Base-by-base conservation (phyloP, 2,329 filamentous ascomycete genomes). In the Lecanicillium sp. region DNA sequence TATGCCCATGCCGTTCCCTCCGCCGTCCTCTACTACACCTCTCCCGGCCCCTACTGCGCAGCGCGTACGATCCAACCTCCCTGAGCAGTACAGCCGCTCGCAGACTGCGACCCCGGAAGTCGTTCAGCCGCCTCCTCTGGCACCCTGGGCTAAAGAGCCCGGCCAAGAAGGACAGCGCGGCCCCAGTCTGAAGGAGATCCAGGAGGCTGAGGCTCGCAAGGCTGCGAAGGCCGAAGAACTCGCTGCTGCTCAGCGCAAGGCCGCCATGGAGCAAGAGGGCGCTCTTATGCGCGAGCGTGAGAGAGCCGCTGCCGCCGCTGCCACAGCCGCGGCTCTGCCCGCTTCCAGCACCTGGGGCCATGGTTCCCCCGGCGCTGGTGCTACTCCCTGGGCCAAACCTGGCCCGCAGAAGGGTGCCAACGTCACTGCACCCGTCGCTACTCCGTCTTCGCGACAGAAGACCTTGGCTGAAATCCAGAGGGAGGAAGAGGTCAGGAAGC, bases 391-490 rank as follows among this genome's bases (percentile, higher is more conserved):
- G 86, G 69, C 77, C 15, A 88, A 87, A 66, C 80, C 83, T 3
- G 67, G 71, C 1, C 67, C 71, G 3, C 58, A 62, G 36, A 81
- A 79, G 62, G 61, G 59, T 1, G 57, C 60, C 3, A 46, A 50
- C 9, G 40, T 57, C 11, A 45, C 50, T 12, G 44, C 37, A 3
- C 38, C 39, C 5, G 26, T 29, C 20, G 33, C 49, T 3, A 8
- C 39, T 14, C 44, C 64, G 1, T 43, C 59, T 9, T 54, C 68
- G 58, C 64, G 71, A 69, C 93, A 94, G 74, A 96, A 96, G 78
- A 95, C 90, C 0, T 74, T 97, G 37, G 88, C 90, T 20, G 91
- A 97, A 56, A 97, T 98, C 51, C 93, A 97, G 65, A 90, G 90
- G 54, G 93, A 98, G 68, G 93, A 98, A 62, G 93, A 97, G 62